Conservation (phyloP, 805 yeast genomes). For the Candida maesae region DNA sequence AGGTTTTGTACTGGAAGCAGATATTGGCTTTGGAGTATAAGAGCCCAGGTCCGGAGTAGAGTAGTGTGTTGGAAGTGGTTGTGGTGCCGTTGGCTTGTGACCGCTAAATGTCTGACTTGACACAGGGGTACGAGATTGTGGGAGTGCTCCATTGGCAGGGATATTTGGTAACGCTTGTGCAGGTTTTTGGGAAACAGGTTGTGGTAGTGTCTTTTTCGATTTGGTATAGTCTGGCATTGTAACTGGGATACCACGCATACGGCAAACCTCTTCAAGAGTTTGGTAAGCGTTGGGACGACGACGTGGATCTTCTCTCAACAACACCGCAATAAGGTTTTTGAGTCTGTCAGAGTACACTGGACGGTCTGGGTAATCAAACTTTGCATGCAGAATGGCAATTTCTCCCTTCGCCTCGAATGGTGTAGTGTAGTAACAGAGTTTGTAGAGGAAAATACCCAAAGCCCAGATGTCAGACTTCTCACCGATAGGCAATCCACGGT, state of each 20-base stretch:
- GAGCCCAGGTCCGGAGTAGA: conserved; percentile 7
- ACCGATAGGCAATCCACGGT: conserved; percentile 65
- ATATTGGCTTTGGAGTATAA: conserved; percentile 4
- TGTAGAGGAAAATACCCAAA: conserved; percentile 71
- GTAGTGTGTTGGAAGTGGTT: conserved; percentile 1
- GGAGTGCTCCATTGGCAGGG: no score
- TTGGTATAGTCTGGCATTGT: conserved; percentile 38
- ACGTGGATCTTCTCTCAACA: conserved; percentile 62
- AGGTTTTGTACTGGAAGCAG: conserved; percentile 5
- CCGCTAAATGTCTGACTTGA: no score
- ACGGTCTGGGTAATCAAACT: conserved; percentile 46
- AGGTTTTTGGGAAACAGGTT: neutral
- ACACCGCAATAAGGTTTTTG: conserved; percentile 58
- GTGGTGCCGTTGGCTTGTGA: neutral
- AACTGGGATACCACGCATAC: conserved; percentile 49
- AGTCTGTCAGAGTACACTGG: conserved; percentile 60
- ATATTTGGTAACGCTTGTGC: no score
- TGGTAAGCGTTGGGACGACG: conserved; percentile 74
- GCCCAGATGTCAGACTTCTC: conserved; percentile 90
- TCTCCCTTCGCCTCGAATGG: conserved; percentile 74
- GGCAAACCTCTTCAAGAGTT: conserved; percentile 61
- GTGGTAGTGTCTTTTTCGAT: conserved; percentile 21
- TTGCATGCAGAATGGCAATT: conserved; percentile 55
- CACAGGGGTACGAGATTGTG: no score
- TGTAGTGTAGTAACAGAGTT: conserved; percentile 75